Base-by-base conservation (phyloP, 2,329 filamentous ascomycete genomes). In the Botryotinia narcissicola region DNA sequence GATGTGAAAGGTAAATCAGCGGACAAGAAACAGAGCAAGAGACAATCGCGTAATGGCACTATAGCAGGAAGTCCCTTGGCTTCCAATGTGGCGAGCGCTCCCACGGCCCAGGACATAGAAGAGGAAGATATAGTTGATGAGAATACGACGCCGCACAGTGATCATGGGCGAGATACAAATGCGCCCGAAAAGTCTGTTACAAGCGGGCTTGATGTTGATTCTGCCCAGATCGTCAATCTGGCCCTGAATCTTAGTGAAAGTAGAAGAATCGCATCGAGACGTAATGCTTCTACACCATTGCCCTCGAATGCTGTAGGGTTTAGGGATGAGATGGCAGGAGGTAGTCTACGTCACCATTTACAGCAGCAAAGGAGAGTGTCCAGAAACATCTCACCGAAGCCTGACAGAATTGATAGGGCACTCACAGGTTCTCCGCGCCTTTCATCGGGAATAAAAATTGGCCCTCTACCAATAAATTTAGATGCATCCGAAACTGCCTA, bases 141-240 rank as follows among this genome's bases (percentile, higher is more conserved):
- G 74, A 22, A 71, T 46, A n/a, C 46, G 60, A 69, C 66, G 37
- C 18, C 71, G 75, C 48, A 72, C 37, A 7, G 51, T 14, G 72
- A 59, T 29, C 44, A 63, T 63, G 51, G 29, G 70, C 57, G 63
- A 29, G 63, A 63, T 29, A 69, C 74, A 14, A 63, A 44, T 48
- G 40, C 44, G 20, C 37, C 70, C 3, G 51, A 57, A 40, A 77
- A 73, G 46, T 5, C 71, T 66, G 70, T 68, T 35, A 37, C 71
- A 32, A 76, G 80, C 22, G 78, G 82, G 8, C 81, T 92, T 32
- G 90, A 94, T 78, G 87, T 92, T 74, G 95, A 98, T 79, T 92
- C 95, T 12, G 89, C 92, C 6, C 93, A 97, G 82, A 97, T 98
- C 76, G 94, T 98, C 60, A 94, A 94, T 79, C 93, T 98, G 88